phyloP scores from a whole-genome alignment of 2,329 filamentous ascomycete species.

The Epichloe aotearoae region DNA sequence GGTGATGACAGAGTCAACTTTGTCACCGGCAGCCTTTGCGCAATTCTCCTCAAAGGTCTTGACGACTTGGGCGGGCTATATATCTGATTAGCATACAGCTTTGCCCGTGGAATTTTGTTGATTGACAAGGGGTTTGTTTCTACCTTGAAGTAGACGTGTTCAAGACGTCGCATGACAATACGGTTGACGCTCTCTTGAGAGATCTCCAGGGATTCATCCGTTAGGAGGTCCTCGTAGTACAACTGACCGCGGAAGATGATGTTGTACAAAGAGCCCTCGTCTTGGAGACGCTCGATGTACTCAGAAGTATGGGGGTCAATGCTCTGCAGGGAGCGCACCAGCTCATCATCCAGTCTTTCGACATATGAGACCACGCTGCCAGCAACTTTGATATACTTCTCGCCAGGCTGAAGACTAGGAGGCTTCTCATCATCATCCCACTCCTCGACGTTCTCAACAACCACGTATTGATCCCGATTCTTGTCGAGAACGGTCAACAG shows the following conservation, averaged over 20 bases:
- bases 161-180: constrained; percentile 81
- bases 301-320: constrained; percentile 98
- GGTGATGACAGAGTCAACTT: constrained; percentile 67
- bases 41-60: constrained; percentile 88
- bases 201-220: constrained; percentile 55
- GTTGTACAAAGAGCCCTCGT: constrained; percentile 84
- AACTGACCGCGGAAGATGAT: constrained; percentile 78
- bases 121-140: constrained; percentile 10
- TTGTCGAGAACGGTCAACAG: constrained; percentile 69
- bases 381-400: constrained; percentile 79
- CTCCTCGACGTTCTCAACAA: constrained; percentile 86
- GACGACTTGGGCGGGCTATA: constrained; percentile 72
- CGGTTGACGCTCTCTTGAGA: constrained; percentile 85
- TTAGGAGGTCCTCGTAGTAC: constrained; percentile 73
- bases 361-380: constrained; percentile 91
- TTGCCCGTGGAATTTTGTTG: neutral
- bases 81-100: constrained; percentile 4
- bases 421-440: constrained; percentile 98
- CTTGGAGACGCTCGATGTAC: constrained; percentile 88
- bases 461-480: constrained; percentile 60
- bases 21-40: constrained; percentile 65
- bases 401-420: constrained; percentile 56
- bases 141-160: constrained; percentile 98
- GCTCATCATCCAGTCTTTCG: constrained; percentile 91
- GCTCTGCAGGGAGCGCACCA: constrained; percentile 89